phyloP scores from a whole-genome alignment of 352 stramenopile genomes.

The Phytophthora ramorum region DNA sequence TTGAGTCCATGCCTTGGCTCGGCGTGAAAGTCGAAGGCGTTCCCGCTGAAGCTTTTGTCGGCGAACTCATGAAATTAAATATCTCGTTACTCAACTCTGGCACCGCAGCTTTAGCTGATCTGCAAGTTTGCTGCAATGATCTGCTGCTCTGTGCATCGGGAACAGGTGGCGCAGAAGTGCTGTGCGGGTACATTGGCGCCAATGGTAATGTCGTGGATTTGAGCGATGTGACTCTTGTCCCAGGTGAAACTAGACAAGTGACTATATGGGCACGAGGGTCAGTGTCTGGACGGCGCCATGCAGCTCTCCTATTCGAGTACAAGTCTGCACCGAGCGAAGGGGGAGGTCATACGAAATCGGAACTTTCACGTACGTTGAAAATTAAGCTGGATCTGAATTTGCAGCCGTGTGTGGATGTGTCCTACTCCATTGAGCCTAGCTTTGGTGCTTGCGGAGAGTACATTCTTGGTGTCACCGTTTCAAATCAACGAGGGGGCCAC shows the following conservation, averaged over 20 bases:
- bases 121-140: constrained; percentile 77
- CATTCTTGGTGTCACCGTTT: constrained; percentile 74
- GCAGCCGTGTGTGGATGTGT: constrained; percentile 64
- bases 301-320: constrained; percentile 80
- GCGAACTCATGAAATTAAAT: constrained; percentile 68
- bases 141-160: constrained; percentile 60
- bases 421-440: constrained; percentile 75
- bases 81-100: constrained; percentile 67
- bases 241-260: constrained; percentile 59
- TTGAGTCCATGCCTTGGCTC: constrained; percentile 83
- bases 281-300: constrained; percentile 47
- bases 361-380: constrained; percentile 49
- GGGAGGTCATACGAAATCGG: constrained; percentile 16
- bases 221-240: constrained; percentile 49
- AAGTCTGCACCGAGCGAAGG: constrained; percentile 33
- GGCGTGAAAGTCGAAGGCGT: constrained; percentile 67
- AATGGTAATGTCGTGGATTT: constrained; percentile 76
- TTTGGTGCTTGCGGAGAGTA: constrained; percentile 72
- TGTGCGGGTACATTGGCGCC: constrained; percentile 65
- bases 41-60: constrained; percentile 55
- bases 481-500: constrained; percentile 54
- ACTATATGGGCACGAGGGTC: constrained; percentile 60
- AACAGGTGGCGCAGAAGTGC: constrained; percentile 24
- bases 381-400: constrained; percentile 70
- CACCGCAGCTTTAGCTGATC: constrained; percentile 48